These are phyloP conservation scores for Hypoxylon sp. DNA, from an alignment of 2,329 filamentous ascomycete genomes.

Conservation along the genomic window DNA sequence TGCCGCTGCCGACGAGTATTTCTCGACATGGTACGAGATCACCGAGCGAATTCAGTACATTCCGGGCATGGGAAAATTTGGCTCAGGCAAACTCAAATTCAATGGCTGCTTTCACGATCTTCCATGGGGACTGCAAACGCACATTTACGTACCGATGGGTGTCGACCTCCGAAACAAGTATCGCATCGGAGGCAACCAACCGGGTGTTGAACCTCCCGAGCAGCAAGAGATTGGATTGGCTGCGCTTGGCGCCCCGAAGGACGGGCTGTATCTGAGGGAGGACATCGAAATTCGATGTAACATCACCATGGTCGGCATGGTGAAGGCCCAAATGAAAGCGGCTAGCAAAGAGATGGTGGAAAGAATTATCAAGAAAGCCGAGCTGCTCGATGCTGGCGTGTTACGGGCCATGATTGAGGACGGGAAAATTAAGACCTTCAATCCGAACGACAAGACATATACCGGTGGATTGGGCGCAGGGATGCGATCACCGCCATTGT, in stretches of 20 bases:
- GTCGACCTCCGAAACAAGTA: conserved; percentile 79
- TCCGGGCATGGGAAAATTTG: conserved; percentile 75
- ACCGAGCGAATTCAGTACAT: conserved; percentile 77
- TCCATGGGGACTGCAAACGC: conserved; percentile 79
- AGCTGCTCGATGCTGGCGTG: conserved; percentile 75
- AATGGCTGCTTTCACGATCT: conserved; percentile 81
- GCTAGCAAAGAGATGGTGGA: conserved; percentile 77
- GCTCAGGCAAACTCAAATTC: conserved; percentile 76
- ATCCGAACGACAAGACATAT: conserved; percentile 58
- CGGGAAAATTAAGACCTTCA: conserved; percentile 73
- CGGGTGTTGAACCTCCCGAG: conserved; percentile 74
- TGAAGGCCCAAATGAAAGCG: conserved; percentile 76
- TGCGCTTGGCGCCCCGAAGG: conserved; percentile 71
- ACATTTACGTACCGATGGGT: conserved; percentile 77
- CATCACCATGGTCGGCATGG: conserved; percentile 73
- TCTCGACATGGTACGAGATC: conserved; percentile 82
- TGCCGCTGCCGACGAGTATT: conserved; percentile 78
- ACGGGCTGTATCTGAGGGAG: conserved; percentile 77
- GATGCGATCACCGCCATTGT: conserved; percentile 50
- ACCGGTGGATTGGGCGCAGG: conserved; percentile 44
- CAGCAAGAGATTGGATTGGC: conserved; percentile 72
- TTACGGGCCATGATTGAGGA: conserved; percentile 78
- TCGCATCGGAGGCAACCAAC: conserved; percentile 77
- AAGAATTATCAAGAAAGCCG: conserved; percentile 79
- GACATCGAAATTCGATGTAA: conserved; percentile 81